Base-by-base conservation (phyloP, 768 basidiomycete genomes). In the Auriscalpium vulgare region DNA sequence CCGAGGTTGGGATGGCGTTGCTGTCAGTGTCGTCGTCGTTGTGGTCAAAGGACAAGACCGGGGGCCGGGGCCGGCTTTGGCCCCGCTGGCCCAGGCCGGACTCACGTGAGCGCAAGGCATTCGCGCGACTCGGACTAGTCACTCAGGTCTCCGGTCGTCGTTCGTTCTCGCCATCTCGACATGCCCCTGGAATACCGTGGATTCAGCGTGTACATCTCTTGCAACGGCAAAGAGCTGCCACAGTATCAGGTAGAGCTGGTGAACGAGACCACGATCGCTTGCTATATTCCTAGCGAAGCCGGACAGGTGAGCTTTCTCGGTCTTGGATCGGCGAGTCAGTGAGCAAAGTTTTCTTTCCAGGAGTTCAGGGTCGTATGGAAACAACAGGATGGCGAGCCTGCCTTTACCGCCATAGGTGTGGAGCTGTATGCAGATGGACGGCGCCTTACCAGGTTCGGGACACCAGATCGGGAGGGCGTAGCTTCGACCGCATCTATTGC, bases 261-360 rank as follows among this genome's bases (percentile, higher is more conserved):
- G 51, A 45, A 37, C 17, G 51, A 53, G 13, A 53, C 38, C 17
- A 36, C 35, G 21, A 44, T 53, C 51, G 29, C 35, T 7, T 53
- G 51, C 21, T 53, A 37, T n/a, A 36, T 53, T n/a, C 51, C 51
- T 9, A 53, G 51, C 29, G 40, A 53, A 53, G 51, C 23, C 7
- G 51, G 51, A n/a, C 43, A 53, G 50, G 50, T 38, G 36, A n/a
- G 50, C 34, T 10, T 36, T 54, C 10, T 36, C 17, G 13, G 35
- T 37, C 13, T 37, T 14, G 19, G 8, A 14, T 14, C 34, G 21
- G 43, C 29, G 19, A 37, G n/a, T 37, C n/a, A 37, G 50, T 37
- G 50, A 8, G 19, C 37, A 17, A 51, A 16, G 35, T 19, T 29
- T 4, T 7, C 29, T 29, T 4, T 29, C 29, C 7, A 29, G 29